Percentiles rank a stretch among this genome's conserved stretches.
These are phyloP conservation scores for Daldinia bambusicola DNA, from an alignment of 495 filamentous ascomycete genomes.

Conservation along the genomic window DNA sequence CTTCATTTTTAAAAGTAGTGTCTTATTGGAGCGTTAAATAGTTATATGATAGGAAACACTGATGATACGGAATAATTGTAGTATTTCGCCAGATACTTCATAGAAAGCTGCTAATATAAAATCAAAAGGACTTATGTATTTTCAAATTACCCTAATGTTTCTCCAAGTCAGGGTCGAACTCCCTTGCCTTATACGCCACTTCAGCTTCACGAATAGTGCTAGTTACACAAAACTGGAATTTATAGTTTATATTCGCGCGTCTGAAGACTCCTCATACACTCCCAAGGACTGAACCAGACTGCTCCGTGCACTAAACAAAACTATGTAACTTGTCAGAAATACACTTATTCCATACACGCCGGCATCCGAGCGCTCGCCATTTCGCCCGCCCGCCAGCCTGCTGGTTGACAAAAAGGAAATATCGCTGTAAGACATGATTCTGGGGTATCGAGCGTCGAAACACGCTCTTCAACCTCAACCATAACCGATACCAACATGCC, in stretches of 20 bases:
- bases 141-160: no score
- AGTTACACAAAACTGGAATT: neutral
- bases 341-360: neutral
- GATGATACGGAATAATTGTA: no score
- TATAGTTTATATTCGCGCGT: neutral
- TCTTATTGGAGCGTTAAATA: no score
- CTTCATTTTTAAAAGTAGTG: no score
- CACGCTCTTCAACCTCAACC: constrained; percentile 19
- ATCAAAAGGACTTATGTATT: no score
- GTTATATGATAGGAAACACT: no score
- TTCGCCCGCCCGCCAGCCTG: neutral
- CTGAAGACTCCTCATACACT: neutral
- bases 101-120: no score
- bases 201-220: no score
- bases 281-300: neutral
- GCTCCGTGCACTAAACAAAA: neutral
- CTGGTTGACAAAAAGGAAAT: constrained; percentile 2
- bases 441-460: constrained; percentile 35
- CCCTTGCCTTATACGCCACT: no score
- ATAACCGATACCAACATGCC: constrained; percentile 10
- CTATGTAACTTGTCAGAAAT: neutral
- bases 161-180: no score
- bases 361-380: neutral
- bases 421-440: neutral
- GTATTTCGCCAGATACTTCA: no score